Evolutionary conservation across 2,329 filamentous ascomycete species (phyloP).

Genomic region (Penicillium sp.): DNA sequence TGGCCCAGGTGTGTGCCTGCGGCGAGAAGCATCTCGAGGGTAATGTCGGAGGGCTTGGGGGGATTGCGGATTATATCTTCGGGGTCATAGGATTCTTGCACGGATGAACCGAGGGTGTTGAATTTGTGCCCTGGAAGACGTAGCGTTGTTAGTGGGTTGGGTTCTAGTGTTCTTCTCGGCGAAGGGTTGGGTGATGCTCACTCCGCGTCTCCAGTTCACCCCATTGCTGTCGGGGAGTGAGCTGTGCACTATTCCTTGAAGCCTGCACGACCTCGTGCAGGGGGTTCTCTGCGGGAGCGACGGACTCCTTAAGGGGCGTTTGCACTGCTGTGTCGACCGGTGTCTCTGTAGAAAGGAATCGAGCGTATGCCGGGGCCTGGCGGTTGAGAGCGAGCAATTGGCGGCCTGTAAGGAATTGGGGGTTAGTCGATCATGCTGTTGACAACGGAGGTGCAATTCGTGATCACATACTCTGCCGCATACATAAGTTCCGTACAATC

Average conservation of each 20-base stretch:
- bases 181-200: slow-evolving; percentile 18
- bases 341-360: slow-evolving; percentile 37
- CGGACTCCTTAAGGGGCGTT: slow-evolving; percentile 12
- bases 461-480: slow-evolving; percentile 42
- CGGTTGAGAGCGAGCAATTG: slow-evolving; percentile 37
- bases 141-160: not conserved
- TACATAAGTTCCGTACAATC: slow-evolving; percentile 44
- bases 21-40: slow-evolving; percentile 86
- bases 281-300: slow-evolving; percentile 15
- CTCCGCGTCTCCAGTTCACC: slow-evolving; percentile 22
- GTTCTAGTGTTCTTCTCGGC: not conserved
- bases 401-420: slow-evolving; percentile 32
- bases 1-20: slow-evolving; percentile 89
- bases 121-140: slow-evolving; percentile 32
- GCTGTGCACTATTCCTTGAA: slow-evolving; percentile 1
- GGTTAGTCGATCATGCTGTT: slow-evolving; percentile 14
- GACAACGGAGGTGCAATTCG: not conserved
- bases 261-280: slow-evolving; percentile 15
- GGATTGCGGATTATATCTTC: slow-evolving; percentile 62
- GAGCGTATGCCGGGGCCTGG: slow-evolving; percentile 33
- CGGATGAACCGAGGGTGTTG: slow-evolving; percentile 33
- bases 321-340: slow-evolving; percentile 29
- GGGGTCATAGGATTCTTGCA: slow-evolving; percentile 33
- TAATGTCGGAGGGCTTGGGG: slow-evolving; percentile 75
- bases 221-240: slow-evolving; percentile 12